A percentile compares a stretch with the other conserved stretches of the same genome.
Conservation (phyloP, 768 basidiomycete species). For the Tulasnella sp. region DNA sequence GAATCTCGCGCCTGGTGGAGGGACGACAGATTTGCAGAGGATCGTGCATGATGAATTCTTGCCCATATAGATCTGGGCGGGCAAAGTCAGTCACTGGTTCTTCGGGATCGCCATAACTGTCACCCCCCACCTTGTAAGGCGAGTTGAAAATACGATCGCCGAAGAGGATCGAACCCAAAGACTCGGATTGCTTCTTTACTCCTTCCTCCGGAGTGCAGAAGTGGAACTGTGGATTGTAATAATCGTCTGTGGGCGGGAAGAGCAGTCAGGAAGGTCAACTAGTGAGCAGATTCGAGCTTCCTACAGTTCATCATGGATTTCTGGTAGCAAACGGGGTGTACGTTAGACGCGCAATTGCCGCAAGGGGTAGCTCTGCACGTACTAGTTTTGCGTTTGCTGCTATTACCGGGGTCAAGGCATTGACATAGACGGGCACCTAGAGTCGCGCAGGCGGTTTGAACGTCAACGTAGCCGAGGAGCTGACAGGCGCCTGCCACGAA, state of each 20-base stretch:
- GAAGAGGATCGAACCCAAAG: constrained; percentile 89
- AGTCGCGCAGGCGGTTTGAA: neutral
- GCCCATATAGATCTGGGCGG: constrained; percentile 70
- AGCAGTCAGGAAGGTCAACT: neutral
- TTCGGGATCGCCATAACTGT: neutral
- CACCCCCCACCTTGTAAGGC: constrained; percentile 67
- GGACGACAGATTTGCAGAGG: constrained; percentile 63
- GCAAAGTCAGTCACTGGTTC: neutral
- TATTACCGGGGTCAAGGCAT: constrained; percentile 84
- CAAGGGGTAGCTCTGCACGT: constrained; percentile 26
- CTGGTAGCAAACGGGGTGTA: constrained; percentile 41
- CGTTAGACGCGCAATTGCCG: constrained; percentile 25
- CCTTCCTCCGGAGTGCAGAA: constrained; percentile 82
- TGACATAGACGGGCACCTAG: constrained; percentile 72
- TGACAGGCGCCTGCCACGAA: neutral
- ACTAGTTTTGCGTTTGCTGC: constrained; percentile 41
- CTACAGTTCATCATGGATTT: constrained; percentile 89
- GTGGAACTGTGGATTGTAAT: constrained; percentile 80
- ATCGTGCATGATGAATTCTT: constrained; percentile 72
- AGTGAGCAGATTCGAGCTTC: constrained; percentile 32
- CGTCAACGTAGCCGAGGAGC: neutral
- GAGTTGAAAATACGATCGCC: constrained; percentile 93
- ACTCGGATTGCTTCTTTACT: constrained; percentile 68
- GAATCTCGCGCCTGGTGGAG: constrained; percentile 73
- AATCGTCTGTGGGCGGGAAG: constrained; percentile 62